phyloP scores from a whole-genome alignment of 2,329 filamentous ascomycete genomes.

The Geosmithia morbida region DNA sequence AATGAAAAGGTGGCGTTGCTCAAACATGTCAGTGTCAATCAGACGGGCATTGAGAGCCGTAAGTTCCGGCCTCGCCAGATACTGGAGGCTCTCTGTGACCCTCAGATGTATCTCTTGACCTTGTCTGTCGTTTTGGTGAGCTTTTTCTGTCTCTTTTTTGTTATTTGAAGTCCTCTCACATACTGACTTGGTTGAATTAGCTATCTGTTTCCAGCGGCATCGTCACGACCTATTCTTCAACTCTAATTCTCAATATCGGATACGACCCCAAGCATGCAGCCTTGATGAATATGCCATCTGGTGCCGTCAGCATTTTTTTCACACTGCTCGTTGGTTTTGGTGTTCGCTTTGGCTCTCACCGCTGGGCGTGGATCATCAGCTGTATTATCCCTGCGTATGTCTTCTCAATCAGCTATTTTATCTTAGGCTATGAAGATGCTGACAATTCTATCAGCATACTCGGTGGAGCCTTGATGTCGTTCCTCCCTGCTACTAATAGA shows the following conservation, averaged over 20 bases:
- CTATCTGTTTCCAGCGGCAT: slow-evolving; percentile 37
- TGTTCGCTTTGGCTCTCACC: slow-evolving; percentile 28
- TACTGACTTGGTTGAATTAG: slow-evolving; percentile 5
- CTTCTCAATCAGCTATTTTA: background rate
- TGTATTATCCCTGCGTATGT: slow-evolving; percentile 32
- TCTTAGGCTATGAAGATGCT: background rate
- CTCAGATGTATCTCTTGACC: slow-evolving; percentile 35
- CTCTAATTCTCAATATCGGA: slow-evolving; percentile 32
- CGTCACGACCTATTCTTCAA: slow-evolving; percentile 38
- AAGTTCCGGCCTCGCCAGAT: slow-evolving; percentile 38
- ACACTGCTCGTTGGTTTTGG: slow-evolving; percentile 32
- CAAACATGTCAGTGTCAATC: slow-evolving; percentile 40
- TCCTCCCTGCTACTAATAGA: slow-evolving; percentile 28
- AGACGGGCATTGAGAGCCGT: slow-evolving; percentile 40
- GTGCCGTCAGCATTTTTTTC: slow-evolving; percentile 35
- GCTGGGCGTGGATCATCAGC: slow-evolving; percentile 33
- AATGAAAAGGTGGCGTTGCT: slow-evolving; percentile 33
- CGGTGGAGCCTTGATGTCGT: slow-evolving; percentile 37
- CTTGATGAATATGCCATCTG: slow-evolving; percentile 40
- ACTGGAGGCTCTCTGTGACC: slow-evolving; percentile 33
- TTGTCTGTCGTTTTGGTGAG: slow-evolving; percentile 31
- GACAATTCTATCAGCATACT: slow-evolving; percentile 18
- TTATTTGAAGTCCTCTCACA: background rate
- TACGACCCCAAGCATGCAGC: slow-evolving; percentile 29
- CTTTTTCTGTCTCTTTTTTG: background rate